Percentiles rank a stretch among this genome's conserved stretches.
Conservation (phyloP, 306 rosid species). For the Vicia sativa region DNA sequence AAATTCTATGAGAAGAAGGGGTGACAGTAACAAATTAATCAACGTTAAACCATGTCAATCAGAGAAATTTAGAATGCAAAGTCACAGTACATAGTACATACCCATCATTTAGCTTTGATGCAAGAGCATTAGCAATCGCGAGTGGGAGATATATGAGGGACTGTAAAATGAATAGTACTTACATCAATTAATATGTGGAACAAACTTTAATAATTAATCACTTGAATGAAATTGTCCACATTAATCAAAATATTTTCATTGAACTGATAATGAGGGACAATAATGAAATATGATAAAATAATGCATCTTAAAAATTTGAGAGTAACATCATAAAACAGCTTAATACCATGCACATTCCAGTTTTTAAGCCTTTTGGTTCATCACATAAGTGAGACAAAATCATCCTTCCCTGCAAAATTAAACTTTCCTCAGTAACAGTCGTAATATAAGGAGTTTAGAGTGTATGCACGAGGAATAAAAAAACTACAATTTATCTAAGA, state of each 20-base stretch:
- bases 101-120: slow-evolving; percentile 85
- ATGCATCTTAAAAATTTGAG: slow-evolving; percentile 17
- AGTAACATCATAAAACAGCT: slow-evolving; percentile 27
- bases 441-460: slow-evolving; percentile 18
- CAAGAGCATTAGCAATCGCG: slow-evolving; percentile 87
- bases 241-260: too few relatives aligned
- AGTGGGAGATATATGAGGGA: slow-evolving; percentile 82
- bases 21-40: slow-evolving; percentile 12
- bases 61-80: slow-evolving; percentile 20
- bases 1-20: slow-evolving; percentile 35
- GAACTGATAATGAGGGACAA: not conserved
- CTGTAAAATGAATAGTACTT: slow-evolving; percentile 46
- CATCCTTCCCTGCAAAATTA: slow-evolving; percentile 90
- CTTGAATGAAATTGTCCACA: too few relatives aligned
- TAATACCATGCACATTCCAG: slow-evolving; percentile 99
- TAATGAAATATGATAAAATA: slow-evolving; percentile 13
- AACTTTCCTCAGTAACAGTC: slow-evolving; percentile 35
- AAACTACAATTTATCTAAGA: not conserved
- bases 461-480: slow-evolving; percentile 12
- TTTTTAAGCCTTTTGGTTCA: slow-evolving; percentile 98
- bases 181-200: slow-evolving; percentile 22
- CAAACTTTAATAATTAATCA: slow-evolving; percentile 3
- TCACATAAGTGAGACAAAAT: slow-evolving; percentile 94
- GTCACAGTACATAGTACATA: slow-evolving; percentile 57
- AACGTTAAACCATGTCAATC: slow-evolving; percentile 8